Evolutionary conservation across 2,329 filamentous ascomycete species (phyloP).

Genomic region (Intubia oerlemansii): DNA sequence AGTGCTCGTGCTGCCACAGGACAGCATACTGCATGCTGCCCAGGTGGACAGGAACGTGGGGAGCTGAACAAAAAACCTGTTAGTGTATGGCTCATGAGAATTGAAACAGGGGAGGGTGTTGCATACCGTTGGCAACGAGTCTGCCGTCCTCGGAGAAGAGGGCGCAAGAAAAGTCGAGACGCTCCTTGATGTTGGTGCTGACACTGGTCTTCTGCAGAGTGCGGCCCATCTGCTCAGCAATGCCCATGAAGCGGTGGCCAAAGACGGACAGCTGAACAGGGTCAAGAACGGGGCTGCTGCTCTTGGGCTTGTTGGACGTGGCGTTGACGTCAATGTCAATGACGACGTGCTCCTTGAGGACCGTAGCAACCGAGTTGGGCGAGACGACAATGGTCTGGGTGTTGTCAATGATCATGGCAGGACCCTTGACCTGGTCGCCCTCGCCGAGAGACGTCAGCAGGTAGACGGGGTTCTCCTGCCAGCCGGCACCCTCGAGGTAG

Average conservation of each 20-base stretch:
- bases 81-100: too few relatives aligned
- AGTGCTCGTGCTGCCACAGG: slow-evolving; percentile 55
- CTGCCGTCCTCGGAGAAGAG: slow-evolving; percentile 57
- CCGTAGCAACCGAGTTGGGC: slow-evolving; percentile 50
- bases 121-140: slow-evolving; percentile 53
- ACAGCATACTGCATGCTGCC: slow-evolving; percentile 72
- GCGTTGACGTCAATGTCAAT: slow-evolving; percentile 54
- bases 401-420: slow-evolving; percentile 68
- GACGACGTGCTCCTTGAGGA: slow-evolving; percentile 75
- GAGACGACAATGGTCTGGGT: slow-evolving; percentile 85
- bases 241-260: slow-evolving; percentile 66
- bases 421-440: slow-evolving; percentile 53
- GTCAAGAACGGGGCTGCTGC: too few relatives aligned
- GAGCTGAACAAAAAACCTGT: too few relatives aligned
- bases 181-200: slow-evolving; percentile 63
- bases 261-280: slow-evolving; percentile 64
- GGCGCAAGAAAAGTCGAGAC: slow-evolving; percentile 66
- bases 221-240: slow-evolving; percentile 68
- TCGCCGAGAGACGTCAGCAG: slow-evolving; percentile 52
- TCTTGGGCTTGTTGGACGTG: not conserved
- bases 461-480: slow-evolving; percentile 62
- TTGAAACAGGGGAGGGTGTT: too few relatives aligned
- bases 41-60: slow-evolving; percentile 60
- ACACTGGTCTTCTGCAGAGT: slow-evolving; percentile 64
- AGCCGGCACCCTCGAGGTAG: slow-evolving; percentile 60